Evolutionary conservation across 2,329 filamentous ascomycete species (phyloP).

Genomic region (Curvularia spicifera): DNA sequence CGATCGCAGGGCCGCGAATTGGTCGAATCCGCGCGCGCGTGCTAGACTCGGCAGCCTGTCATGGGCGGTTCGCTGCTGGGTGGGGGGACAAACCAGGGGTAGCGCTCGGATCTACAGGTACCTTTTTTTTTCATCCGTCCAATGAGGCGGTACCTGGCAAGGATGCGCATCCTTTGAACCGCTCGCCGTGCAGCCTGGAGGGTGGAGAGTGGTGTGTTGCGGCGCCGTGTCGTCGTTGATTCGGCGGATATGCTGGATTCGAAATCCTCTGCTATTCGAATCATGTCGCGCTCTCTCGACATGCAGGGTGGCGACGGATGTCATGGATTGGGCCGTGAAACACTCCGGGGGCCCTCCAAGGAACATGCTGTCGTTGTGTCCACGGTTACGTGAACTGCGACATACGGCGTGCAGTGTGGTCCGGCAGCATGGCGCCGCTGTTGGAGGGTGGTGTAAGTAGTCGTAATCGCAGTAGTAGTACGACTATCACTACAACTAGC

Average conservation of each 20-base stretch:
- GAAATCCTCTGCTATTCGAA: background rate
- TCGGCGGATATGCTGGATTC: background rate
- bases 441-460: background rate
- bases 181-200: background rate
- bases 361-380: background rate
- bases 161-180: constrained; percentile 6
- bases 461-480: background rate
- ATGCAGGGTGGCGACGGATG: background rate
- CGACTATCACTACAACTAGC: background rate
- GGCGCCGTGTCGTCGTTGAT: background rate
- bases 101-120: constrained; percentile 34
- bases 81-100: constrained; percentile 17
- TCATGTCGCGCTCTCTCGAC: constrained; percentile 5
- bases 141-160: constrained; percentile 8
- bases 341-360: background rate
- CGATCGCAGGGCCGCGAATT: constrained; percentile 41
- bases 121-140: constrained; percentile 20
- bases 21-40: constrained; percentile 34
- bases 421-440: background rate
- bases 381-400: background rate
- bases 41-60: constrained; percentile 12
- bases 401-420: background rate
- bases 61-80: constrained; percentile 36
- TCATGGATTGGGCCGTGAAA: constrained; percentile 9
- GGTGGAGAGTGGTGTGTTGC: background rate